Percentiles rank a stretch among this genome's conserved stretches.
Evolutionary conservation across 495 filamentous ascomycete species (phyloP).

Genomic region (Extremus antarcticus): DNA sequence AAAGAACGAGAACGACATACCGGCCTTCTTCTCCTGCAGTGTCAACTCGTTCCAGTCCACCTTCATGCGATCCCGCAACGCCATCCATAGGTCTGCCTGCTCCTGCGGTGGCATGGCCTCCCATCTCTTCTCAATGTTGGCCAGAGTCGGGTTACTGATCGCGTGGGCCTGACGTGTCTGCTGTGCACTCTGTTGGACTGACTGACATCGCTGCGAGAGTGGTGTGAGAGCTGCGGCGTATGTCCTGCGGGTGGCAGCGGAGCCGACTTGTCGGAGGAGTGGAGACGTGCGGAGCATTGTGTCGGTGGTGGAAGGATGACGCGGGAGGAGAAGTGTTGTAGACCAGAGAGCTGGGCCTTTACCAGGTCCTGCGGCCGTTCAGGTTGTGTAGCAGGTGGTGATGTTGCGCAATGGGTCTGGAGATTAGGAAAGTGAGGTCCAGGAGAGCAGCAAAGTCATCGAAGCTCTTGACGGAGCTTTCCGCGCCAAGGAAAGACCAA

Average conservation of each 20-base stretch:
- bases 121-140: constrained; percentile 99
- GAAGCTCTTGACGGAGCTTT: background rate
- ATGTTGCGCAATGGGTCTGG: background rate
- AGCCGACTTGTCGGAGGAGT: background rate
- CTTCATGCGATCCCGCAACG: constrained; percentile 96
- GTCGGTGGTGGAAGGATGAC: background rate
- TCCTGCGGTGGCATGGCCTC: constrained; percentile 93
- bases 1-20: constrained; percentile 60
- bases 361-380: background rate
- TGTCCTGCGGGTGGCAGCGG: background rate
- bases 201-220: background rate
- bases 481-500: no score
- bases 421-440: background rate
- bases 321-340: background rate
- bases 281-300: constrained; percentile 4
- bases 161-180: constrained; percentile 70
- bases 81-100: constrained; percentile 99
- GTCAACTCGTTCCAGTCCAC: constrained; percentile 90
- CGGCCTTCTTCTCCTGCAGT: constrained; percentile 93
- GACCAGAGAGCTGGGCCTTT: background rate
- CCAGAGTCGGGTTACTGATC: constrained; percentile 92
- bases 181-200: constrained; percentile 14
- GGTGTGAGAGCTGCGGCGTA: background rate
- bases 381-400: background rate
- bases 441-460: background rate